phyloP scores from a whole-genome alignment of 306 rosid species.

The Rosa multiflora region DNA sequence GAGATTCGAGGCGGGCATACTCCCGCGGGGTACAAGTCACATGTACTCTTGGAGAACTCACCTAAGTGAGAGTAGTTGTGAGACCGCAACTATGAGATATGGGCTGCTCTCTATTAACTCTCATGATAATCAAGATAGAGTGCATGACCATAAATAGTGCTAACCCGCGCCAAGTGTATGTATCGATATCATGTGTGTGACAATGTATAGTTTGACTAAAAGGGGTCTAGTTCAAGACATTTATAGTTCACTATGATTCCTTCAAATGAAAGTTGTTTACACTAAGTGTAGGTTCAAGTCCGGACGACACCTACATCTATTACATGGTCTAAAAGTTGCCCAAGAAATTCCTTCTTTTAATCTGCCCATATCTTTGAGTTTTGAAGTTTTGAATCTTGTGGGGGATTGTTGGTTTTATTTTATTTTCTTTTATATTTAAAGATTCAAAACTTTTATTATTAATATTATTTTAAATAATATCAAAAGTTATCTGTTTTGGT shows the following conservation, averaged over 20 bases:
- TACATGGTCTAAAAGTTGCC: background rate
- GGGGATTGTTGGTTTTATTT: no score
- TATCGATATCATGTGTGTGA: background rate
- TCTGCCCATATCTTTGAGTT: no score
- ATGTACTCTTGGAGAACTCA: constrained; percentile 1
- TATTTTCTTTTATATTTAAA: no score
- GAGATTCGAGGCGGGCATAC: background rate
- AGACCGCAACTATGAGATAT: no score
- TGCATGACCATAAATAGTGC: no score
- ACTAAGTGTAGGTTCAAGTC: constrained; percentile 9
- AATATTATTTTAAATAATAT: no score
- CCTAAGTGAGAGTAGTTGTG: background rate
- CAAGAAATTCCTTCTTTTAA: no score
- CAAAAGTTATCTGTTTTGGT: no score
- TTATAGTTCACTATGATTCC: background rate
- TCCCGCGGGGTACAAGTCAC: background rate
- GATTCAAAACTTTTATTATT: no score
- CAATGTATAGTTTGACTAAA: background rate
- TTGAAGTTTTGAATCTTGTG: no score
- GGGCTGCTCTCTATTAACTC: no score
- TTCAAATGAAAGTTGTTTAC: background rate
- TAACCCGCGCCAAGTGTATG: background rate
- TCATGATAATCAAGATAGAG: no score
- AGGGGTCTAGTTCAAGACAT: background rate
- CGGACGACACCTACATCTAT: constrained; percentile 2